Percentiles rank a stretch among this genome's conserved stretches.
phyloP scores from a whole-genome alignment of 2,329 filamentous ascomycete species.

The Capronia americana region DNA sequence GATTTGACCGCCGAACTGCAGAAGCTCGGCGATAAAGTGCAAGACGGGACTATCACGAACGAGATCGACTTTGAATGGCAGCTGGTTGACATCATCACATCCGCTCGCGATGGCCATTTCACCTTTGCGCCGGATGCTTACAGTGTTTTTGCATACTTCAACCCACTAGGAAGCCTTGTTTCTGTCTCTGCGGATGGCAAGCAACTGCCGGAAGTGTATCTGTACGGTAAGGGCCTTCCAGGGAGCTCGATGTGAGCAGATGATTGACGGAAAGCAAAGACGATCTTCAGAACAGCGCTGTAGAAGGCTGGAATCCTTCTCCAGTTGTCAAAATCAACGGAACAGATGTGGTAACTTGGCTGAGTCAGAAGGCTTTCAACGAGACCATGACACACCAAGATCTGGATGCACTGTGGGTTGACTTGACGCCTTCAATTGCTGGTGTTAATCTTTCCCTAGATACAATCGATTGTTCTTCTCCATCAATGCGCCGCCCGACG shows the following conservation, averaged over 20 bases:
- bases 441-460: neutral
- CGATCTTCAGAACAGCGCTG: neutral
- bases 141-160: conserved; percentile 49
- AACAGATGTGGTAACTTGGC: conserved; percentile 4
- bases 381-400: conserved; percentile 14
- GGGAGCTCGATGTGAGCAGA: neutral
- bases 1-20: conserved; percentile 58
- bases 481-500: neutral
- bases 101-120: conserved; percentile 68
- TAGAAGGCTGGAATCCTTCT: conserved; percentile 13
- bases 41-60: conserved; percentile 52
- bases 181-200: conserved; percentile 67
- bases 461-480: conserved; percentile 10
- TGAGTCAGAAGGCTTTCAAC: conserved; percentile 8
- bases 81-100: conserved; percentile 60
- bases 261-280: neutral
- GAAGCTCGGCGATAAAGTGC: conserved; percentile 52
- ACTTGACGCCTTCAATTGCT: neutral
- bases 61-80: conserved; percentile 63
- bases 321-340: conserved; percentile 34
- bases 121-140: neutral
- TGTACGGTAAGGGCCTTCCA: conserved; percentile 6
- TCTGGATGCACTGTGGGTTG: conserved; percentile 14
- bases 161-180: conserved; percentile 61
- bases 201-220: conserved; percentile 64